A percentile compares a stretch with the other conserved stretches of the same genome.
Conservation (phyloP, 306 rosid species). For the Boehmeria nivea region DNA sequence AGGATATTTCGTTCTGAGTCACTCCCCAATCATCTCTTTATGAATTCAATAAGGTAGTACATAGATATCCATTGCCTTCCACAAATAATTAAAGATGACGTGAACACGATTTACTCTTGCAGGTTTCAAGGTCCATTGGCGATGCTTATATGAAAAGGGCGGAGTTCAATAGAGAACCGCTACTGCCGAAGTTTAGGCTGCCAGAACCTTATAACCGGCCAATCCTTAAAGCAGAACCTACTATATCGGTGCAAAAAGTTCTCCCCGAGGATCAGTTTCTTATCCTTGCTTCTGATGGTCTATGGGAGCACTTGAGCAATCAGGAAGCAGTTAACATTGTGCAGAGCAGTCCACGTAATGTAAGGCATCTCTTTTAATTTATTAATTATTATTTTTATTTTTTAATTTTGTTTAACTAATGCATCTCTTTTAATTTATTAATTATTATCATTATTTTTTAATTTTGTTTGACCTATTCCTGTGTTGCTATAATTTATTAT, state of each 20-base stretch:
- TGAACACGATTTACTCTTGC: conserved; percentile 19
- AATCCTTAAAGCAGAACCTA: conserved; percentile 81
- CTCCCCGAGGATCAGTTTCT: conserved; percentile 70
- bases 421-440: neutral
- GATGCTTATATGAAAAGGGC: conserved; percentile 86
- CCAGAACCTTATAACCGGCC: conserved; percentile 65
- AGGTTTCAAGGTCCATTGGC: conserved; percentile 95
- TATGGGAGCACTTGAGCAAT: conserved; percentile 91
- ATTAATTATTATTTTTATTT: neutral
- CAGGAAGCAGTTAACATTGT: conserved; percentile 90
- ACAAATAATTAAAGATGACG: conserved; percentile 6
- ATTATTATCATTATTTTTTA: neutral
- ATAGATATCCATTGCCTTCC: neutral
- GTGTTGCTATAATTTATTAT: too few relatives aligned
- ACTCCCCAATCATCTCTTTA: neutral
- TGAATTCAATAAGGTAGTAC: neutral
- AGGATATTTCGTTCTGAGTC: neutral
- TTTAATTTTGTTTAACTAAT: neutral
- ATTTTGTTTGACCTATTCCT: neutral
- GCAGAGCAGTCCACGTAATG: conserved; percentile 64
- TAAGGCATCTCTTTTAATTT: conserved; percentile 32
- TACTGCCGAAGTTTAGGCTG: conserved; percentile 72
- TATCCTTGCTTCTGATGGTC: conserved; percentile 93
- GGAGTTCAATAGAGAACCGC: conserved; percentile 80
- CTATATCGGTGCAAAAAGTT: conserved; percentile 58